phyloP scores from a whole-genome alignment of 495 filamentous ascomycete species.

The Aspergillus wentii region DNA sequence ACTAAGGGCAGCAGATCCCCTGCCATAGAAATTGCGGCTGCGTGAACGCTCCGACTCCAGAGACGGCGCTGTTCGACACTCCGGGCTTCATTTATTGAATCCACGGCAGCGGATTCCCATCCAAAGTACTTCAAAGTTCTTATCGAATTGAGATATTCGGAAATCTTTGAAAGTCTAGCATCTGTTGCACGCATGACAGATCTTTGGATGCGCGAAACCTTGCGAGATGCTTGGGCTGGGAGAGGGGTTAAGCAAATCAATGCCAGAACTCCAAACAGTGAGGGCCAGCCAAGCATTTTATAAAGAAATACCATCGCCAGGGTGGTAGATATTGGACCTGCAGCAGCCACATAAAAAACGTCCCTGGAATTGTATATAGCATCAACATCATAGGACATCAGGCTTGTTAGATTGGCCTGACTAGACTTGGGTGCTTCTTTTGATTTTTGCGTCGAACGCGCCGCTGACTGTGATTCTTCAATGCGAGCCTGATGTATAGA shows the following conservation, averaged over 20 bases:
- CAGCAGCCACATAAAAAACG: conserved; percentile 29
- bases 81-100: conserved; percentile 35
- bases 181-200: conserved; percentile 44
- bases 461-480: conserved; percentile 3
- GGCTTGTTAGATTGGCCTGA: conserved; percentile 41
- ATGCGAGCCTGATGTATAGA: too few species aligned
- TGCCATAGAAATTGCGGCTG: conserved; percentile 20
- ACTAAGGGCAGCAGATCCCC: conserved; percentile 35
- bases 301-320: conserved; percentile 37
- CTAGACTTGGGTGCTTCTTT: conserved; percentile 26
- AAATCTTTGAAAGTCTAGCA: conserved; percentile 44
- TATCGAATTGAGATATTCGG: conserved; percentile 45
- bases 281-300: conserved; percentile 40
- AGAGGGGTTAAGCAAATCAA: conserved; percentile 34
- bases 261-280: conserved; percentile 35
- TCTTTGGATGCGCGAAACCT: conserved; percentile 28
- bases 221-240: conserved; percentile 30
- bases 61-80: conserved; percentile 40
- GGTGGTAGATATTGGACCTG: conserved; percentile 28
- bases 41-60: conserved; percentile 38
- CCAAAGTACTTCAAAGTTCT: conserved; percentile 48
- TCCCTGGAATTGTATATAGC: conserved; percentile 38
- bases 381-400: conserved; percentile 48
- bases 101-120: conserved; percentile 42
- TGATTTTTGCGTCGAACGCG: conserved; percentile 15